Base-by-base conservation (phyloP, 1,284 basidiomycete species). In the Cutaneotrichosporon sp. region DNA sequence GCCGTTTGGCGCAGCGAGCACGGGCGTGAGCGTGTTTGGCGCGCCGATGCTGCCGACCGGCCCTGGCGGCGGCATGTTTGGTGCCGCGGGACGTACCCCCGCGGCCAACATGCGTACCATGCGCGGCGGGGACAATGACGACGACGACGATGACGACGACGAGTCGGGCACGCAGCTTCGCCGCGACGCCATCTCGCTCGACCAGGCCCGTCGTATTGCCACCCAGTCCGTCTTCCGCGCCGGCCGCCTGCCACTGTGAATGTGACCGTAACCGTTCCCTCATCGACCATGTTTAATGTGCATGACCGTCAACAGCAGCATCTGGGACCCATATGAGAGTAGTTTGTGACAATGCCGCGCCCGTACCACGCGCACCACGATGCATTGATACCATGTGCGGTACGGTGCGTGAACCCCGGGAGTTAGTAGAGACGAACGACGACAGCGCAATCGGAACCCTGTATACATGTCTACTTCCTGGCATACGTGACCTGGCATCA, bases 121-220 rank as follows among this genome's bases (percentile, higher is more conserved):
- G 7, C 81, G 56, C 15, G 83, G 83, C 0, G 80, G 81, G 0
- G 83, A 81, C 13, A 83, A 84, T 0, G 80, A 81, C 0, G 83
- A 82, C 14, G 78, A 80, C 14, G 79, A 83, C 49, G 83, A 84
- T 20, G 80, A 71, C 21, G 69, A 71, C 22, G 71, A 68, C 15
- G 65, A 63, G 15, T 56, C 50, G 38, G 66, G 79, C 60, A 60
- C 65, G 30, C 86, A 88, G 74, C 77, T 92, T 60, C 80, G 80
- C 62, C 87, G 88, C 67, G 86, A 84, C 64, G 84, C 85, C 23
- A 91, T 93, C 68, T 86, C 87, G 12, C 79, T 92, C 58, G 90
- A 93, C 61, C 90, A 93, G 81, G 88, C 88, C 65, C 49, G 80
- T 70, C 67, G 77, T 10, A 79, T 79, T 51, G 77, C 77, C 5